Evolutionary conservation across 345 rosid genomes (phyloP).

Genomic region (Ceriops tagal): DNA sequence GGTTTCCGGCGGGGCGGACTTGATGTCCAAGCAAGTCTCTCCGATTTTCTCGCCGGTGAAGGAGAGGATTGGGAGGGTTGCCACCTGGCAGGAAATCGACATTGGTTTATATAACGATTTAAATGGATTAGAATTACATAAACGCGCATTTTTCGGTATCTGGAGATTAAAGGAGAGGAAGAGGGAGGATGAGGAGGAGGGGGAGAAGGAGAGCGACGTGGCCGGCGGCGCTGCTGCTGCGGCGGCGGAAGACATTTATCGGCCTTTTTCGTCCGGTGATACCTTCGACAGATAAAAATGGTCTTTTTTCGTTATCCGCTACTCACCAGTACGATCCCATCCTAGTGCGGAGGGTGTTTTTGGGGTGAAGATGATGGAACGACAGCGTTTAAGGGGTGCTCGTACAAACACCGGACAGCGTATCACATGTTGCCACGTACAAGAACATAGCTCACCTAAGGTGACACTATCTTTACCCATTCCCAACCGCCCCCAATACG

Average conservation of each 20-base stretch:
- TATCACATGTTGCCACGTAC: no score
- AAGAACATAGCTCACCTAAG: no score
- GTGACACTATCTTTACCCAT: no score
- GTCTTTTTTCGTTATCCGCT: not conserved
- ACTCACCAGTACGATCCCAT: not conserved
- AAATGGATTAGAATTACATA: conserved; percentile 15
- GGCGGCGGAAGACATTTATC: conserved; percentile 48
- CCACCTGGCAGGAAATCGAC: conserved; percentile 48
- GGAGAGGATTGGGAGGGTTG: conserved; percentile 63
- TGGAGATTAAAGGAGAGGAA: conserved; percentile 13
- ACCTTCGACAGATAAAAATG: not conserved
- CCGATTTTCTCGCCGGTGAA: conserved; percentile 83
- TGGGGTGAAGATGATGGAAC: not conserved
- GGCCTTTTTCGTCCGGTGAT: not conserved
- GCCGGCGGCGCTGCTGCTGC: conserved; percentile 10
- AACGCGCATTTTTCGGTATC: conserved; percentile 20
- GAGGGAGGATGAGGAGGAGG: conserved; percentile 42
- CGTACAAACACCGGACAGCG: no score
- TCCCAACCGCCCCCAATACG: no score
- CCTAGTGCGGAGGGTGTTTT: not conserved
- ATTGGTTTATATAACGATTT: conserved; percentile 29
- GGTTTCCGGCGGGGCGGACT: conserved; percentile 70
- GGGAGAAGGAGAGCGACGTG: conserved; percentile 53
- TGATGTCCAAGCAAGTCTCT: conserved; percentile 76
- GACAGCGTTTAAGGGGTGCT: not conserved